Conservation (phyloP, 1,139 yeast genomes). For the Nakaseomyces delphensis region DNA sequence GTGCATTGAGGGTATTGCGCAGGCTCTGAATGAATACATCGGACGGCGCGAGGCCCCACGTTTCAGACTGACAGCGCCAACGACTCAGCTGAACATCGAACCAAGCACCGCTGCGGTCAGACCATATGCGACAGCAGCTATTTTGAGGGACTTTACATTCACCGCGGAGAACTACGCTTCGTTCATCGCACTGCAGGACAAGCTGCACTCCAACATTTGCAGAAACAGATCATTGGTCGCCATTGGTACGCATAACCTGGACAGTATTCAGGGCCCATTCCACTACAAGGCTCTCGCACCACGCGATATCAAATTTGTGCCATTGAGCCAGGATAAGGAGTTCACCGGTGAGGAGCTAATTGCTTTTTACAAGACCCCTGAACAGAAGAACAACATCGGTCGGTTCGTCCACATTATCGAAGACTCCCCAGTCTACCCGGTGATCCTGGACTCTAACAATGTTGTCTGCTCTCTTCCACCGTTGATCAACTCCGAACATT, state of each 20-base stretch:
- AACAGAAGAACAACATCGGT: constrained; percentile 80
- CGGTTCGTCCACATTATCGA: constrained; percentile 81
- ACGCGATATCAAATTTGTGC: constrained; percentile 65
- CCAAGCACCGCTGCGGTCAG: constrained; percentile 65
- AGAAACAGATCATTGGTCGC: constrained; percentile 97
- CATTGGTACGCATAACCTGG: constrained; percentile 95
- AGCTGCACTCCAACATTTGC: constrained; percentile 88
- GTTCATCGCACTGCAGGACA: constrained; percentile 92
- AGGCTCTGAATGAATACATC: constrained; percentile 83
- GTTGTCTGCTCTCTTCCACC: constrained; percentile 93
- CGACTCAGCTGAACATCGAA: constrained; percentile 60
- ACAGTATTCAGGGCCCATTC: constrained; percentile 74
- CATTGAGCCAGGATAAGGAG: constrained; percentile 74
- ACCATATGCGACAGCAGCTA: constrained; percentile 92
- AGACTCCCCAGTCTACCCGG: constrained; percentile 86
- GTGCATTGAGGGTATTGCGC: constrained; percentile 96
- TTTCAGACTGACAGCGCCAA: constrained; percentile 55
- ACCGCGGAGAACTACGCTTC: constrained; percentile 84
- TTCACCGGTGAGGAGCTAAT: constrained; percentile 73
- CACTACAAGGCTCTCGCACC: constrained; percentile 83
- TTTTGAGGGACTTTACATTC: constrained; percentile 73
- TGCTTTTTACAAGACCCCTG: constrained; percentile 63
- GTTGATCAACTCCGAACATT: constrained; percentile 84
- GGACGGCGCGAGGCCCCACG: constrained; percentile 60
- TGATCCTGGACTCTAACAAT: constrained; percentile 69